Evolutionary conservation across 1,139 yeast species (phyloP).

Genomic region (Geotrichum reessii): DNA sequence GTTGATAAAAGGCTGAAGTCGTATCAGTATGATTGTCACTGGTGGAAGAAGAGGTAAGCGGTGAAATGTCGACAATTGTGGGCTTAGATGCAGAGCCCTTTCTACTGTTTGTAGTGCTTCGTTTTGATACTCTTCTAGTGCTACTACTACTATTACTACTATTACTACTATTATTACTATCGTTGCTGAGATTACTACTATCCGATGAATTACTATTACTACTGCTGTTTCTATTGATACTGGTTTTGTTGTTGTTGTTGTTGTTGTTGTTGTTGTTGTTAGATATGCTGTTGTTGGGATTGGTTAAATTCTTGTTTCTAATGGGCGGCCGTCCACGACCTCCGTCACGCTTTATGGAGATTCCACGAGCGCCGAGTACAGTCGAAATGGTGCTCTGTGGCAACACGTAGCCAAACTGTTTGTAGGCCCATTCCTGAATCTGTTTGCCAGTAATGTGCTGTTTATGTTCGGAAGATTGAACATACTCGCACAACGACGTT

Average conservation of each 20-base stretch:
- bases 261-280: background rate
- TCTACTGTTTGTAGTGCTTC: background rate
- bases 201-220: background rate
- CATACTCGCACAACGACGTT: background rate
- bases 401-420: slow-evolving; percentile 2
- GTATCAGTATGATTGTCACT: background rate
- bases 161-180: background rate
- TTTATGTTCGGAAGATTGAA: background rate
- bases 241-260: background rate
- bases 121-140: background rate
- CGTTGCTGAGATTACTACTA: background rate
- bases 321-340: slow-evolving; percentile 15
- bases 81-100: background rate
- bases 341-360: slow-evolving; percentile 10
- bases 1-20: background rate
- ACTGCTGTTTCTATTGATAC: background rate
- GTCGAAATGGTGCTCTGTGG: slow-evolving; percentile 14
- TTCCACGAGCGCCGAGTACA: slow-evolving; percentile 7
- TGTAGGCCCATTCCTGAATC: slow-evolving; percentile 11
- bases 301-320: background rate
- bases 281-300: background rate
- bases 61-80: background rate
- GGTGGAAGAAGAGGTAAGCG: background rate
- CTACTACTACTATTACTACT: background rate
- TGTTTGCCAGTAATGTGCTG: slow-evolving; percentile 9